Evolutionary conservation across 345 rosid species (phyloP).

Genomic region (Citrus maxima): DNA sequence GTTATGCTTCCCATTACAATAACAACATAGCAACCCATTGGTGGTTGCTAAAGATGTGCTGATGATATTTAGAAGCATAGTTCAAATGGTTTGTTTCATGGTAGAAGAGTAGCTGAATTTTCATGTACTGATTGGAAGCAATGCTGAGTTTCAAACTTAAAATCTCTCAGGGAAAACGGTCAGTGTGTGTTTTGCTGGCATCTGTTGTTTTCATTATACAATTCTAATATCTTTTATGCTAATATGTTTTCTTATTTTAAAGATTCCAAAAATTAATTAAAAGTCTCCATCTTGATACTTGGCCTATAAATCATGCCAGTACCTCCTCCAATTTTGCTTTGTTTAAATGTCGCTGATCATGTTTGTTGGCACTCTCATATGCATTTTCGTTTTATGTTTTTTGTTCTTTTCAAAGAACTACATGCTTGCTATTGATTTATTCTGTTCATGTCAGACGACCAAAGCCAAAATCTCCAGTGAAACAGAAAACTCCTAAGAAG

Average conservation of each 20-base stretch:
- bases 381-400: background rate
- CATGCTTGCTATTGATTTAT: background rate
- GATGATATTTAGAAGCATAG: background rate
- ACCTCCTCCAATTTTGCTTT: background rate
- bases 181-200: background rate
- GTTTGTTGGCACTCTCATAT: background rate
- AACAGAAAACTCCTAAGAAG: conserved; percentile 18
- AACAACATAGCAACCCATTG: background rate
- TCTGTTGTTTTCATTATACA: background rate
- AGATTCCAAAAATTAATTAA: background rate
- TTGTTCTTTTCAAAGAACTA: background rate
- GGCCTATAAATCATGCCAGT: background rate
- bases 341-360: too few species aligned
- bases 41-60: background rate
- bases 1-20: background rate
- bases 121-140: background rate
- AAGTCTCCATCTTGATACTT: background rate
- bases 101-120: background rate
- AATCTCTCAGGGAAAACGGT: background rate
- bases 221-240: background rate
- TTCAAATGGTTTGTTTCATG: background rate
- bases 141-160: background rate
- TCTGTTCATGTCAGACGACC: conserved; percentile 26
- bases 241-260: background rate
- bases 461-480: conserved; percentile 3